phyloP scores from a whole-genome alignment of 441 rosid genomes.

The Adansonia grandidieri region DNA sequence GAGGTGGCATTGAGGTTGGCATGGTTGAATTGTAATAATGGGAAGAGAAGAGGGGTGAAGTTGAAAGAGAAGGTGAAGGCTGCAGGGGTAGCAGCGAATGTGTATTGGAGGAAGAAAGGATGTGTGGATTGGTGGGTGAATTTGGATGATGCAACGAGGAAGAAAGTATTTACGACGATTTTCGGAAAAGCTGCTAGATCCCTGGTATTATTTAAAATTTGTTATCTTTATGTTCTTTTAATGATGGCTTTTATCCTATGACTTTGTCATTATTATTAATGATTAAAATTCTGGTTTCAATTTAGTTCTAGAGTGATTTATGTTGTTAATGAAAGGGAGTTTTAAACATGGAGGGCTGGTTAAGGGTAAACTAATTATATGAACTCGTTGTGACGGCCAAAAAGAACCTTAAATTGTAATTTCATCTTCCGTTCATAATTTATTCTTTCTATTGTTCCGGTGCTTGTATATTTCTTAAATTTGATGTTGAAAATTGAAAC shows the following conservation, averaged over 20 bases:
- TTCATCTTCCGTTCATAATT: slow-evolving; percentile 1
- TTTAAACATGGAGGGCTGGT: slow-evolving; percentile 1
- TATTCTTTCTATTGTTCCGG: neutral
- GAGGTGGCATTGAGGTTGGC: slow-evolving; percentile 92
- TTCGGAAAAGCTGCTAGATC: slow-evolving; percentile 77
- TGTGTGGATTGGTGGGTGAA: slow-evolving; percentile 89
- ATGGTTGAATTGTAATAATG: slow-evolving; percentile 72
- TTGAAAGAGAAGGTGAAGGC: slow-evolving; percentile 74
- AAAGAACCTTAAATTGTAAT: slow-evolving; percentile 5
- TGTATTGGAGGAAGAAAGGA: slow-evolving; percentile 92
- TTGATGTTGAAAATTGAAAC: neutral
- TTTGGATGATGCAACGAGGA: slow-evolving; percentile 56
- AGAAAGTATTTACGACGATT: slow-evolving; percentile 47
- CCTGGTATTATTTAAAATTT: slow-evolving; percentile 55
- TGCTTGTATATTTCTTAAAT: slow-evolving; percentile 6
- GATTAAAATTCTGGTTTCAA: neutral
- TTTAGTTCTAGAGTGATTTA: neutral
- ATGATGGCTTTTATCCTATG: neutral
- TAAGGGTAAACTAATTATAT: slow-evolving; percentile 13
- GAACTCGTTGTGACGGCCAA: neutral
- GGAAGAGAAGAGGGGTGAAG: slow-evolving; percentile 78
- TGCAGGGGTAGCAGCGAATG: slow-evolving; percentile 65
- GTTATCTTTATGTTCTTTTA: neutral
- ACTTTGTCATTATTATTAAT: neutral
- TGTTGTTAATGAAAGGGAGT: neutral